phyloP scores from a whole-genome alignment of 2,329 filamentous ascomycete species.

The Colletotrichum magnum region DNA sequence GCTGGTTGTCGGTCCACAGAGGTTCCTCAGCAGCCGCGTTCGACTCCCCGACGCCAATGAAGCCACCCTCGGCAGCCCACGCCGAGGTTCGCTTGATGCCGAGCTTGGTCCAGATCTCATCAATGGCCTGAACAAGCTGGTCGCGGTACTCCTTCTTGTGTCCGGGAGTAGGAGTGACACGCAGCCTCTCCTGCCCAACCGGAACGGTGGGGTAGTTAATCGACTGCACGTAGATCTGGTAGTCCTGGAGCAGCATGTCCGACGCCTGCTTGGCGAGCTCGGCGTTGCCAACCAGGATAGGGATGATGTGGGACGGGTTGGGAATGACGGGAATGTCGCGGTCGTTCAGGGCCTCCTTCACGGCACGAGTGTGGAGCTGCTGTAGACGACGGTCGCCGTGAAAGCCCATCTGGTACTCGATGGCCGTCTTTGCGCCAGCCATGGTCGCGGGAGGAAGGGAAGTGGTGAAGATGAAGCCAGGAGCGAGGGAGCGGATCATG shows the following conservation, averaged over 20 bases:
- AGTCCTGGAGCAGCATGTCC: conserved; percentile 89
- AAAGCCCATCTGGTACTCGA: conserved; percentile 92
- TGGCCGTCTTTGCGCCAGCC: conserved; percentile 92
- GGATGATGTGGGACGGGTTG: conserved; percentile 97
- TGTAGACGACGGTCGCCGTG: conserved; percentile 91
- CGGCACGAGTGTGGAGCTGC: conserved; percentile 94
- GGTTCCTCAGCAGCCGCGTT: conserved; percentile 73
- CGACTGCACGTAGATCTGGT: conserved; percentile 96
- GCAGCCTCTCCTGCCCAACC: conserved; percentile 95
- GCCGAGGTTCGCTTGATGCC: conserved; percentile 93
- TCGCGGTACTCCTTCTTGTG: conserved; percentile 89
- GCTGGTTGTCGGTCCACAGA: conserved; percentile 94
- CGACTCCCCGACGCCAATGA: conserved; percentile 90
- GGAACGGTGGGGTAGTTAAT: conserved; percentile 99
- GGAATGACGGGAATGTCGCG: conserved; percentile 96
- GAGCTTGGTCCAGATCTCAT: conserved; percentile 89
- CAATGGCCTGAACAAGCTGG: conserved; percentile 85
- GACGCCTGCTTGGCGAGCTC: conserved; percentile 93
- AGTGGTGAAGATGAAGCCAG: conserved; percentile 99
- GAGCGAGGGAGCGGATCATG: conserved; percentile 92
- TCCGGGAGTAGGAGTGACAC: conserved; percentile 95
- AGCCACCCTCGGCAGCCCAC: conserved; percentile 92
- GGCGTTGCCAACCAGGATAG: conserved; percentile 93
- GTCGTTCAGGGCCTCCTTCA: conserved; percentile 85
- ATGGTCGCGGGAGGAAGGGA: conserved; percentile 96